Base-by-base conservation (phyloP, 176 grass and related monocot species). In the Miscanthus lutarioriparius region DNA sequence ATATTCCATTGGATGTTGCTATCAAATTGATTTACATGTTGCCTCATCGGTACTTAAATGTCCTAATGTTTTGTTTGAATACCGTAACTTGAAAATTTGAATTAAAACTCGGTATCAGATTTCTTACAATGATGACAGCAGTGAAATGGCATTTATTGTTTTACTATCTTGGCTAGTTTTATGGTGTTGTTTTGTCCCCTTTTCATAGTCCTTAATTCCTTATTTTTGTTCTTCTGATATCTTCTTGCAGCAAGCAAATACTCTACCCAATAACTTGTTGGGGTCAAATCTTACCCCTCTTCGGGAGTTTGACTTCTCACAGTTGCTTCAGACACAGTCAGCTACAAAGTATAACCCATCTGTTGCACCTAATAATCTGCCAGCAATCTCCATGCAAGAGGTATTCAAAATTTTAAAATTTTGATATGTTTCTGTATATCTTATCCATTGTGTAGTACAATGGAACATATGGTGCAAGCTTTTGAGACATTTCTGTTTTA, bases 291-390 rank as follows among this genome's bases (percentile, higher is more conserved):
- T 80, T 79, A 63, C 77, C 30, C 91, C 85, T 73, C 89, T 91
- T 77, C 89, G 75, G n/a, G 91, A 98, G 69, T 96, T 95, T 86
- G 91, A 98, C 83, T 87, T 98, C 61, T 88, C 87, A 28, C 86
- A 86, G 6, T 90, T 98, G 71, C 84, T 98, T 30, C 80, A 88
- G 40, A 84, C 87, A 77, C 93, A 95, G 56, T 79, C 91, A 78
- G 80, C 93, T 49, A 86, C 89, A 79, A 96, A 93, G 76, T 95
- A 95, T 85, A 90, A 82, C 70, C 72, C 86, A 64, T 20, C 86
- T 87, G 89, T 91, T 49, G 83, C 93, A 77, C 90, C 93, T 72
- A 94, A 64, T 65, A 92, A 90, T 66, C 84, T 88, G 63, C 82
- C 93, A 69, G 80, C 76, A 48, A 89, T 92, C 66, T 92, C 93